phyloP scores from a whole-genome alignment of 2,329 filamentous ascomycete species.

The Stagonosporopsis cucurbitacearum region DNA sequence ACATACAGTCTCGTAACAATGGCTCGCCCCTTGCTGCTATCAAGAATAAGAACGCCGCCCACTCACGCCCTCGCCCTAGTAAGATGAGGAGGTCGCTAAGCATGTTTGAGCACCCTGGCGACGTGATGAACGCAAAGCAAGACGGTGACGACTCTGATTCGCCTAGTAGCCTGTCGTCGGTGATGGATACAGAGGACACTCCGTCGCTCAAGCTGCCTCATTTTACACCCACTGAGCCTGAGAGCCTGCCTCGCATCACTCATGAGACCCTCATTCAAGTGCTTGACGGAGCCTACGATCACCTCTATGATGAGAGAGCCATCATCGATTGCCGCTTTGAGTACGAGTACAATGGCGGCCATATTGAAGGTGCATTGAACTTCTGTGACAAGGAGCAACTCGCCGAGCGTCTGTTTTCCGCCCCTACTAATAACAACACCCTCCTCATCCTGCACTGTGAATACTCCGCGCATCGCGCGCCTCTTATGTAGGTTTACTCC shows the following conservation, averaged over 20 bases:
- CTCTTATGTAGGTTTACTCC: conserved; percentile 71
- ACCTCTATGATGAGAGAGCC: conserved; percentile 78
- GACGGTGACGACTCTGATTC: conserved; percentile 67
- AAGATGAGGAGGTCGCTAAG: conserved; percentile 89
- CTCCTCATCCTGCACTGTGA: conserved; percentile 96
- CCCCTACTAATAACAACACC: conserved; percentile 70
- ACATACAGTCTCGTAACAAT: conserved; percentile 62
- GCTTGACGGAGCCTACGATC: conserved; percentile 81
- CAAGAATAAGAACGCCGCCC: conserved; percentile 67
- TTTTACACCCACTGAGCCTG: conserved; percentile 80
- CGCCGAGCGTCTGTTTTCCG: conserved; percentile 75
- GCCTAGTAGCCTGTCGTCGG: conserved; percentile 69
- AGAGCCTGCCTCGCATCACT: conserved; percentile 87
- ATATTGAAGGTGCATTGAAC: conserved; percentile 92
- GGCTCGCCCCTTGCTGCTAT: conserved; percentile 75
- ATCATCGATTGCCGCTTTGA: conserved; percentile 97
- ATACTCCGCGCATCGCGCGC: conserved; percentile 95
- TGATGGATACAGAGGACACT: conserved; percentile 82
- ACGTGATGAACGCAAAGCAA: conserved; percentile 74
- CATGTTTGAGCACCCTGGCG: conserved; percentile 95
- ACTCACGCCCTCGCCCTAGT: conserved; percentile 71
- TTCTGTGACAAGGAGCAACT: conserved; percentile 95
- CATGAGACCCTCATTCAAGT: conserved; percentile 84
- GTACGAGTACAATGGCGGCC: conserved; percentile 96
- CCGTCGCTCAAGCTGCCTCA: conserved; percentile 80